phyloP scores from a whole-genome alignment of 768 basidiomycete species.

The Tricholoma hemisulphureum region DNA sequence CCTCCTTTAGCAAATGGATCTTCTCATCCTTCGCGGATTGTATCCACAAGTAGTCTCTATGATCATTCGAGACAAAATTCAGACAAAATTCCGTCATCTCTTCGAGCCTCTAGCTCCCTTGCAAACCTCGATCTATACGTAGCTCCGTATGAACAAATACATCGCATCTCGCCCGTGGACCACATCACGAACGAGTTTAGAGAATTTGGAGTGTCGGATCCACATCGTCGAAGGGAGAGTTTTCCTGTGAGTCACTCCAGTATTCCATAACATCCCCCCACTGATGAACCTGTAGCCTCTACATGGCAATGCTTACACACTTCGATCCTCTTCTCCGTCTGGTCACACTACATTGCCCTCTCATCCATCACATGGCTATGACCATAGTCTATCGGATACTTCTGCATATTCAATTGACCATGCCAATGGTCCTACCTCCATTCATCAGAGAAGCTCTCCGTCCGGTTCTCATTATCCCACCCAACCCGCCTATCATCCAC shows the following conservation, averaged over 20 bases:
- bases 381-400: conserved; percentile 35
- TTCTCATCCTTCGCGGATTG: conserved; percentile 29
- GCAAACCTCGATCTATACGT: conserved; percentile 68
- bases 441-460: conserved; percentile 28
- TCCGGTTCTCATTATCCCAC: conserved; percentile 24
- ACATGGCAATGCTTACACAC: conserved; percentile 31
- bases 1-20: conserved; percentile 24
- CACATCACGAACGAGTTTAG: conserved; percentile 62
- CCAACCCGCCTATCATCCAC: conserved; percentile 40
- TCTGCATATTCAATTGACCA: conserved; percentile 41
- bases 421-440: conserved; percentile 35
- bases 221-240: conserved; percentile 51
- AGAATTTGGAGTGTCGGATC: conserved; percentile 57
- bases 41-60: conserved; percentile 32
- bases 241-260: conserved; percentile 48
- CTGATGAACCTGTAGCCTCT: conserved; percentile 26
- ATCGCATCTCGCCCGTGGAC: conserved; percentile 45
- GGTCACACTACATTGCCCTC: conserved; percentile 32
- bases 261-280: background rate
- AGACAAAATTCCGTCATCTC: conserved; percentile 58
- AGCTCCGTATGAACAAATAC: conserved; percentile 66
- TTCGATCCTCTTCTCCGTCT: conserved; percentile 35
- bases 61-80: conserved; percentile 41
- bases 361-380: conserved; percentile 38
- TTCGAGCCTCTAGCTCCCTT: conserved; percentile 61